A percentile compares a stretch with the other conserved stretches of the same genome.
phyloP scores from a whole-genome alignment of 352 stramenopile genomes.

The Peronospora destructor region DNA sequence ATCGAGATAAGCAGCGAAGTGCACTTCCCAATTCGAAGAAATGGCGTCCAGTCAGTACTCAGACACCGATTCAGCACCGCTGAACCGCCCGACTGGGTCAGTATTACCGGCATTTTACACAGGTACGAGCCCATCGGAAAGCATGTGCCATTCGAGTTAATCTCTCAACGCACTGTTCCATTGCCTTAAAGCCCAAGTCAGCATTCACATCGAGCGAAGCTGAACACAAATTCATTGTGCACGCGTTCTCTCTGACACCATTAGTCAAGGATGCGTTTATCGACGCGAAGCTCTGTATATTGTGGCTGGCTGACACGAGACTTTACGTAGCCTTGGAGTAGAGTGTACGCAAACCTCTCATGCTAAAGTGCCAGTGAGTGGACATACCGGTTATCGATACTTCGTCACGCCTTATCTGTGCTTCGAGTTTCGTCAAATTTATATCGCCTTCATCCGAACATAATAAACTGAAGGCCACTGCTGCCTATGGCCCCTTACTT shows the following conservation, averaged over 20 bases:
- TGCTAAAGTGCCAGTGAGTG: too few relatives aligned
- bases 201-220: constrained; percentile 62
- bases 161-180: constrained; percentile 28
- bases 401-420: too few relatives aligned
- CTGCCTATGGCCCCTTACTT: too few relatives aligned
- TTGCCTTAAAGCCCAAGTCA: constrained; percentile 36
- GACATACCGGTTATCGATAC: too few relatives aligned
- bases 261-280: constrained; percentile 36
- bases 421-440: too few relatives aligned
- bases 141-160: constrained; percentile 45
- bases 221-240: constrained; percentile 35
- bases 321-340: too few relatives aligned
- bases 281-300: constrained; percentile 35
- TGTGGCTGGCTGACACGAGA: not conserved
- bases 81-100: constrained; percentile 18
- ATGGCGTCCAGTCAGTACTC: constrained; percentile 88
- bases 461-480: too few relatives aligned
- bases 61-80: constrained; percentile 26
- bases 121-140: constrained; percentile 40
- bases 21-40: constrained; percentile 81
- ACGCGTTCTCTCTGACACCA: constrained; percentile 50
- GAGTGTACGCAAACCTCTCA: too few relatives aligned
- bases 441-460: too few relatives aligned
- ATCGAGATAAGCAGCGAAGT: constrained; percentile 65
- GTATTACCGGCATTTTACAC: constrained; percentile 43